phyloP scores from a whole-genome alignment of 2,329 filamentous ascomycete genomes.

The Chaetoscypha palmicola region DNA sequence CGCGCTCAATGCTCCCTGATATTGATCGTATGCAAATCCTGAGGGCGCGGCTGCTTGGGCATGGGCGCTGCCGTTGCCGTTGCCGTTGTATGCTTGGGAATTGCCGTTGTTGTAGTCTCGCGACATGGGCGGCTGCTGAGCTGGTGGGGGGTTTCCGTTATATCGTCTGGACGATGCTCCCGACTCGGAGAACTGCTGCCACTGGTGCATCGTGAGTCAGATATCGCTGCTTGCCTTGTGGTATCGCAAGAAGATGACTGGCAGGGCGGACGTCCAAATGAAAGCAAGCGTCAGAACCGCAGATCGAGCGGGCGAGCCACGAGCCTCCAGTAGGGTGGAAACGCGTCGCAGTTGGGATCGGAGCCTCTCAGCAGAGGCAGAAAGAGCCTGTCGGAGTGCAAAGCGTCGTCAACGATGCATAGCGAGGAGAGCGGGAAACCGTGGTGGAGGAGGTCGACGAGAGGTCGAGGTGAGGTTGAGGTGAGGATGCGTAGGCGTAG shows the following conservation, averaged over 20 bases:
- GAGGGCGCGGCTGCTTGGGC: constrained; percentile 43
- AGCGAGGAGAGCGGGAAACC: constrained; percentile 6
- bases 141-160: constrained; percentile 5
- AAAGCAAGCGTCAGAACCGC: constrained; percentile 1
- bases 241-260: constrained; percentile 3
- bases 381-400: constrained; percentile 22
- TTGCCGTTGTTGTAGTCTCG: constrained; percentile 59
- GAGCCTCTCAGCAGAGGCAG: constrained; percentile 25
- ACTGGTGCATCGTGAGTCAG: constrained; percentile 48
- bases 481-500: constrained; percentile 1
- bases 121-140: constrained; percentile 35
- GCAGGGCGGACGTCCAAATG: constrained; percentile 6
- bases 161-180: constrained; percentile 52
- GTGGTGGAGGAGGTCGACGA: background rate
- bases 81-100: constrained; percentile 42
- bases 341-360: constrained; percentile 24
- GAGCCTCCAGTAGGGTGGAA: constrained; percentile 15
- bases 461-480: background rate
- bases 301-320: constrained; percentile 7
- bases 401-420: constrained; percentile 29
- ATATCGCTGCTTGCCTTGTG: constrained; percentile 3
- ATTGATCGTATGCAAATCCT: constrained; percentile 62
- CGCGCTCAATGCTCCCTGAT: constrained; percentile 43
- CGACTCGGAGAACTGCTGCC: constrained; percentile 58
- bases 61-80: constrained; percentile 35